phyloP scores from a whole-genome alignment of 2,329 filamentous ascomycete species.

The Scytalidium sp. region DNA sequence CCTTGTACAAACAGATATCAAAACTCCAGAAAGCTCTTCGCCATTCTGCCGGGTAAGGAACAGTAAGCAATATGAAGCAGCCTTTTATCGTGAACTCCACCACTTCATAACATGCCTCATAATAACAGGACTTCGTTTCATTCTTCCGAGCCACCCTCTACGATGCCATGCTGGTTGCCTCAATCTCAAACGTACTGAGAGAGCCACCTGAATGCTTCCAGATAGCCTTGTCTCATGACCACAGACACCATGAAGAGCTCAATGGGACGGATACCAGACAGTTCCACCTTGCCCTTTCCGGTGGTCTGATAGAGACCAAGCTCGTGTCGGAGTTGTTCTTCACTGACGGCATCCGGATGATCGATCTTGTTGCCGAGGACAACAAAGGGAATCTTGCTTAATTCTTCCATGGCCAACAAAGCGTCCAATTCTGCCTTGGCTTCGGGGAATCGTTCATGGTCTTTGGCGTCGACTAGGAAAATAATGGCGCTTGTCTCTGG shows the following conservation, averaged over 20 bases:
- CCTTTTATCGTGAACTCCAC: background rate
- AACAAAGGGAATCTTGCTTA: slow-evolving; percentile 92
- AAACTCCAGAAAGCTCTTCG: background rate
- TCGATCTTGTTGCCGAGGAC: slow-evolving; percentile 99
- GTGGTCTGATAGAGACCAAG: slow-evolving; percentile 95
- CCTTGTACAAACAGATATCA: background rate
- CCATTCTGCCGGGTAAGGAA: background rate
- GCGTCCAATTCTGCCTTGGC: slow-evolving; percentile 96
- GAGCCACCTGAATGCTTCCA: slow-evolving; percentile 87
- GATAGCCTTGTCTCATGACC: slow-evolving; percentile 94
- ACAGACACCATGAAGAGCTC: slow-evolving; percentile 99
- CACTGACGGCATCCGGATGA: slow-evolving; percentile 90
- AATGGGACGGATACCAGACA: slow-evolving; percentile 90
- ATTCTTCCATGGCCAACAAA: slow-evolving; percentile 93
- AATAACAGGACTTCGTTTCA: too few relatives aligned
- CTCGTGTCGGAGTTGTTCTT: slow-evolving; percentile 91
- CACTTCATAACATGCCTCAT: slow-evolving; percentile 1
- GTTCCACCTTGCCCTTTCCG: slow-evolving; percentile 89
- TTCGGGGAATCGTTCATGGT: slow-evolving; percentile 90
- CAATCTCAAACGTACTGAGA: slow-evolving; percentile 83
- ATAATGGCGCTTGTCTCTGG: slow-evolving; percentile 95
- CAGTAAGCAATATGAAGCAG: background rate
- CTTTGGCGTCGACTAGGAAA: slow-evolving; percentile 96
- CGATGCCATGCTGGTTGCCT: background rate
- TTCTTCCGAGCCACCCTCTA: background rate